Conservation (phyloP, 2,329 filamentous ascomycete species). For the Podosphaera fusca region DNA sequence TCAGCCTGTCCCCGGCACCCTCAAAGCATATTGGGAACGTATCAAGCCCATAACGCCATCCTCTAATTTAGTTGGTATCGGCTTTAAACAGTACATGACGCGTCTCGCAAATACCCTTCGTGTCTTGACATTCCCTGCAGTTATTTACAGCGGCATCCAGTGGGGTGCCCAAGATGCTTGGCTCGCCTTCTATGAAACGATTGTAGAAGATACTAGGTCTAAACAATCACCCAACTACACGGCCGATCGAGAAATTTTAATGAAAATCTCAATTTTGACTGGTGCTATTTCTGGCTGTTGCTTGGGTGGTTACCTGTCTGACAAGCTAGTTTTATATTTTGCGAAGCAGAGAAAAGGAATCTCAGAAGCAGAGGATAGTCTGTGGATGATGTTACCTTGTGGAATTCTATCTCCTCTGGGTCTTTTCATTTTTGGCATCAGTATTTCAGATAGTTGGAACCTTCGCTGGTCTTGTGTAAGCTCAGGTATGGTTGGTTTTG, state of each 20-base stretch:
- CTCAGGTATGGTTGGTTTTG: conserved; percentile 33
- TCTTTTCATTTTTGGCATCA: conserved; percentile 21
- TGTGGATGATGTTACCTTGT: conserved; percentile 16
- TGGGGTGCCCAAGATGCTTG: conserved; percentile 38
- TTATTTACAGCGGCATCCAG: conserved; percentile 32
- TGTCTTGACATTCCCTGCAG: conserved; percentile 33
- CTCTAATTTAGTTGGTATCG: conserved; percentile 27
- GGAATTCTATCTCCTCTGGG: conserved; percentile 17
- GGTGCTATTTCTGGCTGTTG: conserved; percentile 31
- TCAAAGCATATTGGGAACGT: conserved; percentile 29
- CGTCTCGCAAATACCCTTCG: conserved; percentile 31
- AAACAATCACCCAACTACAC: conserved; percentile 30
- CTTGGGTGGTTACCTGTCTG: conserved; percentile 32
- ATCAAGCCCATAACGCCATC: conserved; percentile 32
- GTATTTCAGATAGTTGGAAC: conserved; percentile 22
- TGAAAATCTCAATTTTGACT: conserved; percentile 32
- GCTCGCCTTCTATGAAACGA: conserved; percentile 33
- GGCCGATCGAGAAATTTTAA: conserved; percentile 29
- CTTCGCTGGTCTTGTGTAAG: conserved; percentile 32
- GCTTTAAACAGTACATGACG: conserved; percentile 28
- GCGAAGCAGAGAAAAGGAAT: conserved; percentile 14
- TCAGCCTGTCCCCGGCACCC: conserved; percentile 3
- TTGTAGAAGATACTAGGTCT: conserved; percentile 32
- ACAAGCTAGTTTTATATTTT: conserved; percentile 28
- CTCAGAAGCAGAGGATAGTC: conserved; percentile 20